These are phyloP conservation scores for Ascoidea tarda DNA, from an alignment of 805 yeast species.

Conservation along the genomic window DNA sequence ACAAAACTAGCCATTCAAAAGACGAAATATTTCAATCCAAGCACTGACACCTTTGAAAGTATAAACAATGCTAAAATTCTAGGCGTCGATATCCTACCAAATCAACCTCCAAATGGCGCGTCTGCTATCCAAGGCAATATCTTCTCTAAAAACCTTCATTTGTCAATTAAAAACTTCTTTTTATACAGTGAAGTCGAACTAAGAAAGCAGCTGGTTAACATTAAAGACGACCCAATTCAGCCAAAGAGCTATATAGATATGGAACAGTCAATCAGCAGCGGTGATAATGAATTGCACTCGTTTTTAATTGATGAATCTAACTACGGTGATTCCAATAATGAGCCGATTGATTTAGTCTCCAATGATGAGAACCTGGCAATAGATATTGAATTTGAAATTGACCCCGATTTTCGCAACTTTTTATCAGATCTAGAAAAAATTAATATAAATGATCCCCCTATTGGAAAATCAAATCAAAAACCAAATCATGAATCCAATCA, in stretches of 20 bases:
- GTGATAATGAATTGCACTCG: no score
- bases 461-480: no score
- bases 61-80: slow-evolving; percentile 34
- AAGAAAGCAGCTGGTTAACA: background rate
- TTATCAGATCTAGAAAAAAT: no score
- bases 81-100: slow-evolving; percentile 74
- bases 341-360: background rate
- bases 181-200: slow-evolving; percentile 9
- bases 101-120: slow-evolving; percentile 71
- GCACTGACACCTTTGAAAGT: no score
- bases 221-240: slow-evolving; percentile 1
- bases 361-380: background rate
- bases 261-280: no score
- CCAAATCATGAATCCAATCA: no score
- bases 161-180: slow-evolving; percentile 37
- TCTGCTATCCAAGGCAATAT: slow-evolving; percentile 80
- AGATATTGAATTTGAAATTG: no score
- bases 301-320: no score
- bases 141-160: slow-evolving; percentile 51
- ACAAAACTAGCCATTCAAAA: slow-evolving; percentile 53
- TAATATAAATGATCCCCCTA: background rate
- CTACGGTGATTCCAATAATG: no score
- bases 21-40: slow-evolving; percentile 18
- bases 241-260: background rate
- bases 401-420: no score